These are phyloP conservation scores for Arachnomyces sp. DNA, from an alignment of 2,329 filamentous ascomycete species.

Conservation along the genomic window DNA sequence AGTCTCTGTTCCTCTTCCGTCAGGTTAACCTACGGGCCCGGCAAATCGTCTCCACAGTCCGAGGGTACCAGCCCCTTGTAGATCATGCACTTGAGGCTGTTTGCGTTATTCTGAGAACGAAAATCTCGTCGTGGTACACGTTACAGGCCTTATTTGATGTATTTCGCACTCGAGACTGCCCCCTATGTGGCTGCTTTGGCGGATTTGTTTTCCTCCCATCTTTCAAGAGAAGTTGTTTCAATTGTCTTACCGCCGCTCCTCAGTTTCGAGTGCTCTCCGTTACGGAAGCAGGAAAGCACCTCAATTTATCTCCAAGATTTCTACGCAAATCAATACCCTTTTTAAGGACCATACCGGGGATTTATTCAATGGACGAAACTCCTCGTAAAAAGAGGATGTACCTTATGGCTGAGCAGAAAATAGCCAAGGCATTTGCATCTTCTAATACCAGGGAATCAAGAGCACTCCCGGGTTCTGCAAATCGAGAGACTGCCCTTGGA, in stretches of 20 bases:
- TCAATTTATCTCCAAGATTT: not conserved
- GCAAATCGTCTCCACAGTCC: conserved; percentile 2
- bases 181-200: conserved; percentile 3
- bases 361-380: conserved; percentile 2
- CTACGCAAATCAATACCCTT: conserved; percentile 3
- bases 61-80: conserved; percentile 2
- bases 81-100: conserved; percentile 3
- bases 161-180: conserved; percentile 5
- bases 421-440: no score
- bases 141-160: conserved; percentile 2
- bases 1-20: conserved; percentile 6
- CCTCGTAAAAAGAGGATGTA: conserved; percentile 1
- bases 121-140: conserved; percentile 4
- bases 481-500: not conserved
- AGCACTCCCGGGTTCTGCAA: not conserved
- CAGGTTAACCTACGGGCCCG: conserved; percentile 5
- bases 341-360: conserved; percentile 1
- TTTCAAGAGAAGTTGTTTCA: conserved; percentile 2
- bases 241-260: not conserved
- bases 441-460: not conserved
- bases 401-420: not conserved
- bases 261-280: not conserved
- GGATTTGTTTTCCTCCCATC: conserved; percentile 6
- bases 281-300: not conserved
- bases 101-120: conserved; percentile 5